Evolutionary conservation across 2,329 filamentous ascomycete species (phyloP).

Genomic region (Aspergillus spinulosporus): DNA sequence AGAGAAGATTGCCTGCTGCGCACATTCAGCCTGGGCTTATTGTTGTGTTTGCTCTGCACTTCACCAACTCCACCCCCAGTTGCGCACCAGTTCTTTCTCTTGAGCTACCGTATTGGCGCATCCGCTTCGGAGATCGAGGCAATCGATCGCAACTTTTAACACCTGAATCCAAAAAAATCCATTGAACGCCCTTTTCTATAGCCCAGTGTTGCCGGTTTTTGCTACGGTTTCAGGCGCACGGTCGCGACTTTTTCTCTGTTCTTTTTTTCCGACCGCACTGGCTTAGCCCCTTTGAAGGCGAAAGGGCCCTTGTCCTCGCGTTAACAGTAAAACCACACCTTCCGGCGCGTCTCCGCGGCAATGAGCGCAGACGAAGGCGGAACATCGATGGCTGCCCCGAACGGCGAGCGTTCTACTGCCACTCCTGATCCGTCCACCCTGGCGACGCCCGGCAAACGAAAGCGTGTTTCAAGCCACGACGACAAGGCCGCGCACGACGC

Average conservation of each 20-base stretch:
- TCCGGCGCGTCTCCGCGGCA: conserved; percentile 28
- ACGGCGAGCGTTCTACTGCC: conserved; percentile 35
- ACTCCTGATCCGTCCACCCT: conserved; percentile 31
- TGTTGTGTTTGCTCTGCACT: conserved; percentile 20
- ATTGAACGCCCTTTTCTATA: conserved; percentile 3
- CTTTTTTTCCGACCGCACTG: conserved; percentile 7
- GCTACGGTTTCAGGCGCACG: conserved; percentile 7
- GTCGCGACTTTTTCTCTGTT: conserved; percentile 13
- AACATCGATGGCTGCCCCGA: conserved; percentile 33
- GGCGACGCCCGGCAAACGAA: conserved; percentile 44
- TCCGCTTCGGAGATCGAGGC: conserved; percentile 27
- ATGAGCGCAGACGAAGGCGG: conserved; percentile 43
- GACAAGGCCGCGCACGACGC: conserved; percentile 31
- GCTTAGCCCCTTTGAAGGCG: conserved; percentile 3
- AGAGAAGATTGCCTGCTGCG: conserved; percentile 2
- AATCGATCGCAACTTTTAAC: conserved; percentile 21
- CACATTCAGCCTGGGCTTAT: conserved; percentile 13
- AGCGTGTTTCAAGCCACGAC: conserved; percentile 39
- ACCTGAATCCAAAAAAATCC: conserved; percentile 5
- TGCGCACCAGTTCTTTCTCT: conserved; percentile 28
- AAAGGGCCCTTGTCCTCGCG: conserved; percentile 19
- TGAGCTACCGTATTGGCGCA: conserved; percentile 31
- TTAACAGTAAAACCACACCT: conserved; percentile 19
- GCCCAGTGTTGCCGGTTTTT: conserved; percentile 2
- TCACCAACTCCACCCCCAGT: conserved; percentile 26